Evolutionary conservation across 495 filamentous ascomycete species (phyloP), one percentile per base, ranked within the genome.

Genomic region (Aspergillus nanangensis): DNA sequence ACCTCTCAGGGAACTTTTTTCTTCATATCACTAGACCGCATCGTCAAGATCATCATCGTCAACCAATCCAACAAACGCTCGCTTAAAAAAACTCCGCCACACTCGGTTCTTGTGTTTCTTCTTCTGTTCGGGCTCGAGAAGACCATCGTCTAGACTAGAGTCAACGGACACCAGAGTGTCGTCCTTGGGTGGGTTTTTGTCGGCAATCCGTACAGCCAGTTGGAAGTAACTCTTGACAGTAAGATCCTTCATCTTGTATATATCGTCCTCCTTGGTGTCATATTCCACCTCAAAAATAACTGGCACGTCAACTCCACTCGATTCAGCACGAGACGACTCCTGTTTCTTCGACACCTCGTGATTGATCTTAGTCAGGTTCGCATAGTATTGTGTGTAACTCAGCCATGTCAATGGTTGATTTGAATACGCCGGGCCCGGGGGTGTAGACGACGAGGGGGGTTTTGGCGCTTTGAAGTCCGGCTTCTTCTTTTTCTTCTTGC

Each of bases 341-440:
- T n/a, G n/a, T n/a, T n/a, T n/a, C n/a, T 53, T 38, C 2, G 46
- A 47, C 47, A 77, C 70, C 53, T 83, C 75, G 35, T 83, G 84
- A 60, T 97, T 94, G 70, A 94, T 83, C 47, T 76, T 66, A 0
- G 94, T 96, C 2, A 99, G 70, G 66, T 99, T 99, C 34, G 91
- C 90, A 62, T 76, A 95, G 68, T 94, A 96, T 54, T 99, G 93
- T 3, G 81, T 90, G 58, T 86, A 96, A 8, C 85, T 74, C 2
- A 87, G 72, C 49, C 86, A 69, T 0, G 87, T 84, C 19, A 95
- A 71, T 0, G 88, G 67, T 60, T 99, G 94, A 22, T 86, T 82
- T 3, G 84, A 92, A 63, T 99, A 97, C 3, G 88, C 94, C 0
- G 93, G 93, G 2, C 93, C 93, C 0, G 93, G 94, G 8, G 82